A percentile compares a stretch with the other conserved stretches of the same genome.
Conservation (phyloP, 257 asterid genomes). For the Gynochthodes officinalis region DNA sequence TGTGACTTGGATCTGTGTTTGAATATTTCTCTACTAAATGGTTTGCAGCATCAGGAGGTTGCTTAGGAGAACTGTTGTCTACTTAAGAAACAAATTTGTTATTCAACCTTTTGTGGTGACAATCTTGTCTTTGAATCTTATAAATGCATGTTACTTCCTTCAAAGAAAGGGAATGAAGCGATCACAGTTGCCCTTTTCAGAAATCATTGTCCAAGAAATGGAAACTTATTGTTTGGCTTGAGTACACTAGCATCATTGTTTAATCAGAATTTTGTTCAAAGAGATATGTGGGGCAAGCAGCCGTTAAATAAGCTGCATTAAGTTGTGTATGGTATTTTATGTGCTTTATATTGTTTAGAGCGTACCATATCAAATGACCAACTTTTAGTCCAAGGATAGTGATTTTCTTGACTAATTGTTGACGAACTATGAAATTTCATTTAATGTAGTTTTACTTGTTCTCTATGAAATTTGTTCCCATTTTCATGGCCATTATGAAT, state of each 20-base stretch:
- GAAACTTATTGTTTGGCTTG: background rate
- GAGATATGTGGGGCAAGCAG: too few relatives aligned
- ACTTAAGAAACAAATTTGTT: background rate
- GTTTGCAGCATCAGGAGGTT: slow-evolving; percentile 7
- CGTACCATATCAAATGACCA: background rate
- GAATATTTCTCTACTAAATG: background rate
- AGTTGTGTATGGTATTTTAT: too few relatives aligned
- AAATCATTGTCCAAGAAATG: background rate
- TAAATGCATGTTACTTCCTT: background rate
- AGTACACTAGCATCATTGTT: background rate
- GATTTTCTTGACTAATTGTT: background rate
- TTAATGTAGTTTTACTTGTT: background rate
- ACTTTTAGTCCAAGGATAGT: background rate
- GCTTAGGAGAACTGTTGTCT: slow-evolving; percentile 1
- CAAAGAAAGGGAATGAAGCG: background rate
- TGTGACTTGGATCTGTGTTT: background rate
- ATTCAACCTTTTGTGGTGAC: background rate
- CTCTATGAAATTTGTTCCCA: background rate
- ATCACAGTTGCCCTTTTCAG: background rate
- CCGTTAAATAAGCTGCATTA: too few relatives aligned
- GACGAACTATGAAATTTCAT: background rate
- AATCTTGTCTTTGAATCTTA: background rate
- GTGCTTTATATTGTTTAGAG: too few relatives aligned
- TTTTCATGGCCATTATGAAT: background rate
- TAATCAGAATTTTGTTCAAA: background rate